Base-by-base conservation (phyloP, 257 asterid genomes). In the Penstemon eatonii region DNA sequence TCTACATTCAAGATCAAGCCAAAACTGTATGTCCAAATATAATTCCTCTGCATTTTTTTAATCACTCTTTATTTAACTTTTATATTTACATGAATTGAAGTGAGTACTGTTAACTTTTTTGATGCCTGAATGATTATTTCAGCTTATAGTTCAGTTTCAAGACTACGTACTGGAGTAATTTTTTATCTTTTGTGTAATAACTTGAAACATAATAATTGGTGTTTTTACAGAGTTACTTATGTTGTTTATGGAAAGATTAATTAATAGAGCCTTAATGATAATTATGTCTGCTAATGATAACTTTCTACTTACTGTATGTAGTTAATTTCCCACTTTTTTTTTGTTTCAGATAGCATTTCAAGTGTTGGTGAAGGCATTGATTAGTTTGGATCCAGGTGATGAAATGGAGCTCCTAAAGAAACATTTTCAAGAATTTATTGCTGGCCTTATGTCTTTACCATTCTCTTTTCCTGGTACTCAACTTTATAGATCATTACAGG, bases 381-480 rank as follows among this genome's bases (percentile, higher is more conserved):
- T 88, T 67, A 87, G 95, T 56, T 67, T 89, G 86, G 91, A 85
- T 72, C 73, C 75, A 41, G 92, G 96, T 37, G 80, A 74, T 25
- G 84, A 89, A 71, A 83, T 92, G 92, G 89, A 92, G 73, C 77
- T 80, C 5, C 73, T 92, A 33, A 85, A 84, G 76, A 79, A 82
- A 68, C 77, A 87, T 62, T 92, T 92, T 84, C 97, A 92, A 76
- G 90, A 86, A 82, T 92, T 92, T 81, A 89, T 92, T 15, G 93
- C 91, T 7, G 98, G 98, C 70, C 95, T 92, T 11, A 81, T 92
- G 95, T 89, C 96, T 49, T 70, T 92, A 66, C 98, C 98, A 4
- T 66, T 92, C 4, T 89, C 87, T 69, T 53, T 89, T 0, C 98
- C 98, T 9, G 98, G 97, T 63, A 89, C 89, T 73, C 86, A 81